phyloP scores from a whole-genome alignment of 805 yeast genomes.

The Saccharomycopsis sp. region DNA sequence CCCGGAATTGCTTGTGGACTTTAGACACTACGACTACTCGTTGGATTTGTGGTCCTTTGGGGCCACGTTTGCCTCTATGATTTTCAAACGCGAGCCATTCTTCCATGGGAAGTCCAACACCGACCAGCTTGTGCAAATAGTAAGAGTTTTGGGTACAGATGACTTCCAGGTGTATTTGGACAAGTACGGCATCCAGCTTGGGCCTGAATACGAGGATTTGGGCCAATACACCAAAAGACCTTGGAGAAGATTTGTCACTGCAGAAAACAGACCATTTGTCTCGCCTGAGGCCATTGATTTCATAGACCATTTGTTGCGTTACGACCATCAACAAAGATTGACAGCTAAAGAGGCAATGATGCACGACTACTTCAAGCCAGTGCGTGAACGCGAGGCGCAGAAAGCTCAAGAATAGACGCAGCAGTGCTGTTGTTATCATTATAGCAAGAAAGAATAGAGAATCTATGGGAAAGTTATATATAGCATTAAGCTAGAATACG shows the following conservation, averaged over 20 bases:
- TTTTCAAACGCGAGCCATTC: constrained; percentile 84
- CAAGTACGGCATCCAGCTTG: constrained; percentile 63
- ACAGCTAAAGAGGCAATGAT: constrained; percentile 86
- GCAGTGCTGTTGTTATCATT: neutral
- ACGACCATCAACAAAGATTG: constrained; percentile 81
- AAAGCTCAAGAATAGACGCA: constrained; percentile 1
- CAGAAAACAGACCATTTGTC: constrained; percentile 44
- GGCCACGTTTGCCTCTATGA: constrained; percentile 84
- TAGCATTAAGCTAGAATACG: no score
- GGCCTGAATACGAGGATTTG: constrained; percentile 70
- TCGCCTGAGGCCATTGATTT: constrained; percentile 58
- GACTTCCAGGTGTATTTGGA: constrained; percentile 59
- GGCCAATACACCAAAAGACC: constrained; percentile 61
- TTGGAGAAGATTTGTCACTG: constrained; percentile 57
- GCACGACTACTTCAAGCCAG: constrained; percentile 57
- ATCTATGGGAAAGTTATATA: no score
- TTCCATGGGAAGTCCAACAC: constrained; percentile 89
- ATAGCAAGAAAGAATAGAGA: no score
- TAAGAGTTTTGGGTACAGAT: constrained; percentile 79
- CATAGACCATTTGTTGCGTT: constrained; percentile 64
- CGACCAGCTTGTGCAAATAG: constrained; percentile 87
- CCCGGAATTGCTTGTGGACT: constrained; percentile 80
- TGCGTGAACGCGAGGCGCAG: constrained; percentile 11
- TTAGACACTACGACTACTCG: constrained; percentile 80
- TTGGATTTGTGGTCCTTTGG: constrained; percentile 89